Evolutionary conservation across 2,329 filamentous ascomycete genomes (phyloP).

Genomic region (Nectriaceae sp.): DNA sequence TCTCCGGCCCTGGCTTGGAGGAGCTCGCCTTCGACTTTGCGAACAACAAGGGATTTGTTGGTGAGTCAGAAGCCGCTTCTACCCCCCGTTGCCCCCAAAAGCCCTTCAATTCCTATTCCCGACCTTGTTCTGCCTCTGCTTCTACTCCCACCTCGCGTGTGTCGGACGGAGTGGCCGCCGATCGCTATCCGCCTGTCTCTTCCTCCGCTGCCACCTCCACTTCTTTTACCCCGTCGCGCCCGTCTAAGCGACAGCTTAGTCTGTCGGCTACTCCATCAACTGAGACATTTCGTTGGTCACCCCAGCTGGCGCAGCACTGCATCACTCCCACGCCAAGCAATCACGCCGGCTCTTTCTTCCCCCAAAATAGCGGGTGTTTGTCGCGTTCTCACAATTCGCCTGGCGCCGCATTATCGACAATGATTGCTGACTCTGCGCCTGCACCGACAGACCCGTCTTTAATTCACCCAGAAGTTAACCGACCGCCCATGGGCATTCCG

Average conservation of each 20-base stretch:
- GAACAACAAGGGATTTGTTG: constrained; percentile 54
- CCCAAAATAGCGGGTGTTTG: constrained; percentile 24
- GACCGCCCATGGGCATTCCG: constrained; percentile 47
- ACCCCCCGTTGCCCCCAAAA: constrained; percentile 4
- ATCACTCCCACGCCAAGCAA: constrained; percentile 19
- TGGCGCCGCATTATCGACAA: constrained; percentile 10
- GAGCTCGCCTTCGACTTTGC: constrained; percentile 53
- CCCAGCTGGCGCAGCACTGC: constrained; percentile 16
- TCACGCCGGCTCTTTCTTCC: constrained; percentile 21
- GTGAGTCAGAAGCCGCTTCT: constrained; percentile 47
- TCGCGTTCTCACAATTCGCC: constrained; percentile 9
- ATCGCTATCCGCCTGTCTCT: constrained; percentile 32
- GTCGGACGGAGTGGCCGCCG: neutral
- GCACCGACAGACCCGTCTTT: constrained; percentile 53
- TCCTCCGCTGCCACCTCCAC: constrained; percentile 37
- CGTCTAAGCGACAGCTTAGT: constrained; percentile 18
- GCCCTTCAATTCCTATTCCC: neutral
- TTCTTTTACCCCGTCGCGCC: constrained; percentile 4
- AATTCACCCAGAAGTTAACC: constrained; percentile 56
- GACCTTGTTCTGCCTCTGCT: constrained; percentile 1
- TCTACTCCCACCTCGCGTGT: constrained; percentile 3
- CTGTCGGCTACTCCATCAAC: constrained; percentile 20
- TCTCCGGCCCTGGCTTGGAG: constrained; percentile 52
- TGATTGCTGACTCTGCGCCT: constrained; percentile 39
- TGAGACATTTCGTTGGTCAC: constrained; percentile 26